phyloP scores from a whole-genome alignment of 805 yeast genomes.

The Tetrapisispora arboricola region DNA sequence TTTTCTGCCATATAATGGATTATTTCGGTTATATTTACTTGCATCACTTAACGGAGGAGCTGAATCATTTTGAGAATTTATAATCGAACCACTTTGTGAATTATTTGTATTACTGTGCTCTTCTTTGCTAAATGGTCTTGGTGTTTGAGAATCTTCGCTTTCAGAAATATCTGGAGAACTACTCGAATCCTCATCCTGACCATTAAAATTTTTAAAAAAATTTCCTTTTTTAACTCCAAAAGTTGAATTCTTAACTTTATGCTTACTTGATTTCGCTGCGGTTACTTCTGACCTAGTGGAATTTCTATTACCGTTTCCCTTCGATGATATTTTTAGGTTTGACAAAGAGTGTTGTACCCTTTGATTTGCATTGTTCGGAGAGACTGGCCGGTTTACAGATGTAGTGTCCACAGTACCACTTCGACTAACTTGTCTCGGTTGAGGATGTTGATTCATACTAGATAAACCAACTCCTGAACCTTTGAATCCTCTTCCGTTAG shows the following conservation, averaged over 20 bases:
- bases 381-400: not conserved
- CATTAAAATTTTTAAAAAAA: constrained; percentile 9
- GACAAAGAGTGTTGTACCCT: not conserved
- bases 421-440: not conserved
- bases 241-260: not conserved
- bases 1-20: constrained; percentile 6
- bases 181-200: constrained; percentile 9
- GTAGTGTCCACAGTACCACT: not conserved
- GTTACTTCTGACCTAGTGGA: not conserved
- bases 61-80: constrained; percentile 22
- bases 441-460: not conserved
- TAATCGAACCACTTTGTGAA: constrained; percentile 17
- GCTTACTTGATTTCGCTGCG: not conserved
- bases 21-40: constrained; percentile 5
- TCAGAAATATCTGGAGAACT: constrained; percentile 7
- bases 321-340: not conserved
- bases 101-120: constrained; percentile 1
- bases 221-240: constrained; percentile 7
- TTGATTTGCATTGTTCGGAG: not conserved
- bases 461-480: constrained; percentile 2
- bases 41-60: constrained; percentile 17
- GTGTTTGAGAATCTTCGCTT: constrained; percentile 6
- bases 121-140: too few species aligned
- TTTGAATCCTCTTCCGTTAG: not conserved
- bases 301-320: not conserved